These are phyloP conservation scores for Neurospora sp. DNA, from an alignment of 495 filamentous ascomycete species.

Conservation along the genomic window DNA sequence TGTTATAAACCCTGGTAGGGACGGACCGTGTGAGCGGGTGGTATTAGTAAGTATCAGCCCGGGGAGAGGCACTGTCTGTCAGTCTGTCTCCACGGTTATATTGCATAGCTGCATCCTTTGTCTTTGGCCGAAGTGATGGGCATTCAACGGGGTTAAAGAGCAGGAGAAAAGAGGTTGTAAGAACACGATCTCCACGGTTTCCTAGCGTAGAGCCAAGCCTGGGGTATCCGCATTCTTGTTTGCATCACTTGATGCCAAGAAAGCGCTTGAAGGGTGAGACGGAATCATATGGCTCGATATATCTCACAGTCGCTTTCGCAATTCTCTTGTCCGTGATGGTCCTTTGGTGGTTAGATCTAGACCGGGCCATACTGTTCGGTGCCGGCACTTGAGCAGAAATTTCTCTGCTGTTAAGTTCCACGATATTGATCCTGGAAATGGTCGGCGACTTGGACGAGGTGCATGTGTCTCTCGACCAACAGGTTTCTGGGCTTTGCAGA, in stretches of 20 bases:
- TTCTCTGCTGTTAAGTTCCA: not conserved
- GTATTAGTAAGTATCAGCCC: constrained; percentile 13
- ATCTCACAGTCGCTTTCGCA: not conserved
- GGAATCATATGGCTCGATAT: not conserved
- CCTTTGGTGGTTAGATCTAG: not conserved
- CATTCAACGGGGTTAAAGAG: constrained; percentile 2
- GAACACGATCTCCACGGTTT: constrained; percentile 4
- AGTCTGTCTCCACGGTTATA: constrained; percentile 6
- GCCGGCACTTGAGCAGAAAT: not conserved
- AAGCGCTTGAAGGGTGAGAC: not conserved
- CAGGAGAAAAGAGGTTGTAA: constrained; percentile 10
- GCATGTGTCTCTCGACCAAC: constrained; percentile 4
- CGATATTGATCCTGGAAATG: not conserved
- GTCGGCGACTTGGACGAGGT: not conserved
- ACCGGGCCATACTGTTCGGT: not conserved
- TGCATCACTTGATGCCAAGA: constrained; percentile 8
- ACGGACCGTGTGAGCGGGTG: constrained; percentile 35
- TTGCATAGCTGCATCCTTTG: constrained; percentile 13
- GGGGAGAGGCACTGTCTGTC: constrained; percentile 1
- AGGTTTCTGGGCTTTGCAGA: constrained; percentile 15
- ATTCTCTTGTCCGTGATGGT: not conserved
- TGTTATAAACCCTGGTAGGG: not conserved
- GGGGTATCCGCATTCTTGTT: not conserved
- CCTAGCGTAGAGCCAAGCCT: constrained; percentile 5
- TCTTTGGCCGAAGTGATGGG: not conserved